These are phyloP conservation scores for Umbelopsis isabellina DNA, from an alignment of 192 early-diverging fungal genomes.

Conservation along the genomic window DNA sequence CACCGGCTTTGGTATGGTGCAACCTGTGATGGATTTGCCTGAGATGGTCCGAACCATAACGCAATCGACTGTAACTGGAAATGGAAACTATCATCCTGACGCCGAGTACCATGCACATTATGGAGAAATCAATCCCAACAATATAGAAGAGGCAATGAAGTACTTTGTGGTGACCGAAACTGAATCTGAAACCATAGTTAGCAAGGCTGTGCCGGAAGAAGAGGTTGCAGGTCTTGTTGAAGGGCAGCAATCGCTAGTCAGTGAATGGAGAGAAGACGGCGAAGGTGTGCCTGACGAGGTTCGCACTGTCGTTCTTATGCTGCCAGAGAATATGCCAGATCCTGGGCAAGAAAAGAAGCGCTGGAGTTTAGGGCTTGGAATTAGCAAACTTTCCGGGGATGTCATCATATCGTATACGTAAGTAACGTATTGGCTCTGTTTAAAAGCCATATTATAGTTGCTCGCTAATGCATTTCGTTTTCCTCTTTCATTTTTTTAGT, in stretches of 20 bases:
- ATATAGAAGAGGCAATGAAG: not conserved
- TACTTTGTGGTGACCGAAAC: slow-evolving; percentile 24
- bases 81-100: not conserved
- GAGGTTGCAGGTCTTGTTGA: slow-evolving; percentile 21
- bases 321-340: not conserved
- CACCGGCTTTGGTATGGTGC: slow-evolving; percentile 19
- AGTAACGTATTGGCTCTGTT: not conserved
- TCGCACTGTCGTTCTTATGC: slow-evolving; percentile 16
- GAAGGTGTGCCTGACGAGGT: not conserved
- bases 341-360: not conserved
- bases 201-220: slow-evolving; percentile 4
- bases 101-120: slow-evolving; percentile 13
- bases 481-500: slow-evolving; percentile 25
- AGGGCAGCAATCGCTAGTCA: slow-evolving; percentile 2
- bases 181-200: slow-evolving; percentile 2
- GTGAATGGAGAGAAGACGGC: slow-evolving; percentile 3
- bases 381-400: slow-evolving; percentile 9
- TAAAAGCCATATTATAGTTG: not conserved
- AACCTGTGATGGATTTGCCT: slow-evolving; percentile 14
- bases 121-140: slow-evolving; percentile 16
- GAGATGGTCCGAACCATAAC: slow-evolving; percentile 12
- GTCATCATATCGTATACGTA: slow-evolving; percentile 36
- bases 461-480: not conserved
- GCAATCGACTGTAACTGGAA: not conserved
- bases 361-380: not conserved